A percentile compares a stretch with the other conserved stretches of the same genome.
Evolutionary conservation across 1,284 basidiomycete species (phyloP).

Genomic region (Tilletia setariae): DNA sequence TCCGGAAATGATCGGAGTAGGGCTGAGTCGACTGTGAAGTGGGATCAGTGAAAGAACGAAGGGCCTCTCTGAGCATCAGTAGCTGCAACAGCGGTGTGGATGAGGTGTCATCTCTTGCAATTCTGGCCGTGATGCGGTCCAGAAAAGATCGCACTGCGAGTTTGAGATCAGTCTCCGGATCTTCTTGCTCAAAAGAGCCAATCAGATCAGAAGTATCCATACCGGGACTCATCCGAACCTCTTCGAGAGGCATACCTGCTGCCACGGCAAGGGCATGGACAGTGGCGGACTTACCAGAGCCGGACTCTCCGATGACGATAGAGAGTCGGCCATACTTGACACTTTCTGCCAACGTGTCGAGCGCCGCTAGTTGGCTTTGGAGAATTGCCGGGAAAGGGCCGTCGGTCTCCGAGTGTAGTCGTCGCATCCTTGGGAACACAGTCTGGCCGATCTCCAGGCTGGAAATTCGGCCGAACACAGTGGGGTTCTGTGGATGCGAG

Average conservation of each 20-base stretch:
- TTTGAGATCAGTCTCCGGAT: constrained; percentile 28
- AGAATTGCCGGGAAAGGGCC: constrained; percentile 59
- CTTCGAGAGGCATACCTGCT: constrained; percentile 68
- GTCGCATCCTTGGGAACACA: not conserved
- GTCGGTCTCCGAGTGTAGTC: not conserved
- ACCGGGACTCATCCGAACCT: constrained; percentile 77
- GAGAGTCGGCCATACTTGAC: constrained; percentile 79
- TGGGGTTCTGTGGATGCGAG: constrained; percentile 16
- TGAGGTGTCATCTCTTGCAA: not conserved
- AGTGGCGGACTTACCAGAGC: constrained; percentile 76
- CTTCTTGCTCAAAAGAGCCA: constrained; percentile 87
- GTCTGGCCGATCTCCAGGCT: not conserved
- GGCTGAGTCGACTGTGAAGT: too few species aligned
- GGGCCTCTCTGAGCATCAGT: not conserved
- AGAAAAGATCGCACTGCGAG: not conserved
- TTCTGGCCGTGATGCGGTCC: not conserved
- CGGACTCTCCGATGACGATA: constrained; percentile 75
- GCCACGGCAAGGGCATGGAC: constrained; percentile 71
- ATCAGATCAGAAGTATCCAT: constrained; percentile 92
- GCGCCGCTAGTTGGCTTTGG: constrained; percentile 65
- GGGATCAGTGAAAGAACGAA: not conserved
- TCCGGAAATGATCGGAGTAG: not conserved
- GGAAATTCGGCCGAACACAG: not conserved
- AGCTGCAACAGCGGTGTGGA: not conserved
- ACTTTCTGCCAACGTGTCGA: constrained; percentile 75